A percentile compares a stretch with the other conserved stretches of the same genome.
Conservation (phyloP, 164 flowering plant species). For the Nymphaea colorata region DNA sequence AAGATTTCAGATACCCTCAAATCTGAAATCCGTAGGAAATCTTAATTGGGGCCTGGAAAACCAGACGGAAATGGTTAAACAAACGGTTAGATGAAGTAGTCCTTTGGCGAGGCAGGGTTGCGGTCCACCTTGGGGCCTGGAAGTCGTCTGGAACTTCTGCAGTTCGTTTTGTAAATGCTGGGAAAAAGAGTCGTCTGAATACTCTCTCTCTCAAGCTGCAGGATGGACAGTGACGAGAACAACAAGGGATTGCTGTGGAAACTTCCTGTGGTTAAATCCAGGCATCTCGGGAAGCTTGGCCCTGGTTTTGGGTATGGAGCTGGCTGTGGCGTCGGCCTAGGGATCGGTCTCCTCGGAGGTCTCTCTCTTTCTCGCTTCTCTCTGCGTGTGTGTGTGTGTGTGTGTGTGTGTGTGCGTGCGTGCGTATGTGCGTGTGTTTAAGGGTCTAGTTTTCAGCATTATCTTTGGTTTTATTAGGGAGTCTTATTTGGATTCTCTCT, state of each 20-base stretch:
- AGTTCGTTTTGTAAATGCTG: too few relatives aligned
- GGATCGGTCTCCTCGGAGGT: conserved; percentile 85
- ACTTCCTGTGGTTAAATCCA: conserved; percentile 52
- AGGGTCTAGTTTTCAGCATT: background rate
- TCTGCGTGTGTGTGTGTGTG: background rate
- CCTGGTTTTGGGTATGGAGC: conserved; percentile 90
- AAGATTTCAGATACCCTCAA: too few relatives aligned
- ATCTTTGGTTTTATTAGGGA: too few relatives aligned
- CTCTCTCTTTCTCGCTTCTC: conserved; percentile 1
- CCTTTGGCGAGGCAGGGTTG: too few relatives aligned
- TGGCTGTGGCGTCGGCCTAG: conserved; percentile 88
- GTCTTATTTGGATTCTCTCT: too few relatives aligned
- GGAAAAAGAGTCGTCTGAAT: too few relatives aligned
- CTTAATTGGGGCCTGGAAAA: too few relatives aligned
- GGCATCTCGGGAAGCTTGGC: conserved; percentile 67
- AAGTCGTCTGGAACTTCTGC: too few relatives aligned
- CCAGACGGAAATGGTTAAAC: too few relatives aligned
- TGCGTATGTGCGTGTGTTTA: background rate
- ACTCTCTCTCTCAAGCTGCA: background rate
- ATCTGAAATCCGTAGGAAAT: too few relatives aligned
- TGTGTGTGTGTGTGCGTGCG: background rate
- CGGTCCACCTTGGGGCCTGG: too few relatives aligned
- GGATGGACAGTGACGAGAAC: conserved; percentile 7
- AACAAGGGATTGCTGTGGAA: conserved; percentile 64
- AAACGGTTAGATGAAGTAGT: too few relatives aligned